Conservation (phyloP, 331 rosid species). For the Malus hybrid region DNA sequence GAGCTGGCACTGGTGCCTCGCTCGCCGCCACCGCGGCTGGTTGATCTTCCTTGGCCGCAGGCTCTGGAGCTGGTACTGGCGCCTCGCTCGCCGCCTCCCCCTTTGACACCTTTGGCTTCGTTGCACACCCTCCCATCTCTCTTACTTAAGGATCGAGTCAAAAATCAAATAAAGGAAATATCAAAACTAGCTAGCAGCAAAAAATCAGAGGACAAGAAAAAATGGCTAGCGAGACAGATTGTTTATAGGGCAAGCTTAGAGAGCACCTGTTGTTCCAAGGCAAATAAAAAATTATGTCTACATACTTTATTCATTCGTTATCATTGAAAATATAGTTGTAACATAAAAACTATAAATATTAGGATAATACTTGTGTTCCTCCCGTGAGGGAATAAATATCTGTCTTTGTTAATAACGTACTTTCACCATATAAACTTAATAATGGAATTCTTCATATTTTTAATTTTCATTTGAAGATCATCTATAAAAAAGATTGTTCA, state of each 20-base stretch:
- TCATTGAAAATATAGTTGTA: background rate
- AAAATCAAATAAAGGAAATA: background rate
- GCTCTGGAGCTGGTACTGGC: constrained; percentile 23
- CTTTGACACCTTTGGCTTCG: constrained; percentile 50
- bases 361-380: too few relatives aligned
- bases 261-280: constrained; percentile 4
- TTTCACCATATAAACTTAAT: too few relatives aligned
- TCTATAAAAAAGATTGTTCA: too few relatives aligned
- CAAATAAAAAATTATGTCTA: background rate
- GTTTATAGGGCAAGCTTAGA: background rate
- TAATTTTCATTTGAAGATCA: too few relatives aligned
- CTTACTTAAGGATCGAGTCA: background rate
- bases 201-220: background rate
- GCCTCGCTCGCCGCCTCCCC: background rate
- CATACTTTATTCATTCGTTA: too few relatives aligned
- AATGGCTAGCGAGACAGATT: background rate
- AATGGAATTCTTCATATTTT: background rate
- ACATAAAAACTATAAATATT: too few relatives aligned
- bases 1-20: constrained; percentile 7
- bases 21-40: background rate
- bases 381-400: too few relatives aligned
- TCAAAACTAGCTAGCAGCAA: background rate
- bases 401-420: too few relatives aligned
- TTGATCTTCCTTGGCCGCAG: constrained; percentile 16
- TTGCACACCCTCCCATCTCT: constrained; percentile 68